Evolutionary conservation across 1,139 yeast species (phyloP), one percentile per base, ranked within the genome.

Genomic region (Ashbya aceris): DNA sequence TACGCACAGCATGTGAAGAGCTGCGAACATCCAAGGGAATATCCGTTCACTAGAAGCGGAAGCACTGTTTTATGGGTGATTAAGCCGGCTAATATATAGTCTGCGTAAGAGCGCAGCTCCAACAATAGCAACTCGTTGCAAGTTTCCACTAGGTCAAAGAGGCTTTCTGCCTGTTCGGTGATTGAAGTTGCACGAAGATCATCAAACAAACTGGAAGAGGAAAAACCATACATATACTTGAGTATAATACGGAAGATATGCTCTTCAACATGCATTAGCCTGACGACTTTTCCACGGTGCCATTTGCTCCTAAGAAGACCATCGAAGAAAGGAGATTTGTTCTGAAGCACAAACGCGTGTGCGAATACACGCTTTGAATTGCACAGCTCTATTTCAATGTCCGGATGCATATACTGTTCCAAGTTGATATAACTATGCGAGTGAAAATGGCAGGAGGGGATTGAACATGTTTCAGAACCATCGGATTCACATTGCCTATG

Each of bases 51-150:
- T 27, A 83, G 56, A 11, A 86, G 56, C 2, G 70, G 50, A 31
- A 77, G 64, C 1, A 80, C 86, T 50, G 82, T 83, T 11, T 81
- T 83, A 11, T 76, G 65, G 9, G 64, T 66, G 8, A 85, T 73
- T 47, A 78, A 73, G 44, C 76, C 81, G 38, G 75, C 68, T 7
- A 86, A 57, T n/a, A 73, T 71, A 26, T 76, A 60, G 54, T 87
- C 86, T 42, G 87, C 74, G 27, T 76, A 60, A 37, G 74, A 73
- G 46, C 79, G 77, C 39, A 86, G 65, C 17, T 74, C 77, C 37
- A 73, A 70, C 33, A 86, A 56, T 47, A 83, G 58, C 11, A 86
- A 59, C 49, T 79, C 81, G 52, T 85, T 91, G 1, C 86, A 66
- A 4, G 78, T 61, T 40, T 74, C 78, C 45, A 83, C 67, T 37